phyloP scores from a whole-genome alignment of 1,284 basidiomycete species.

The Limonomyces culmigenus region DNA sequence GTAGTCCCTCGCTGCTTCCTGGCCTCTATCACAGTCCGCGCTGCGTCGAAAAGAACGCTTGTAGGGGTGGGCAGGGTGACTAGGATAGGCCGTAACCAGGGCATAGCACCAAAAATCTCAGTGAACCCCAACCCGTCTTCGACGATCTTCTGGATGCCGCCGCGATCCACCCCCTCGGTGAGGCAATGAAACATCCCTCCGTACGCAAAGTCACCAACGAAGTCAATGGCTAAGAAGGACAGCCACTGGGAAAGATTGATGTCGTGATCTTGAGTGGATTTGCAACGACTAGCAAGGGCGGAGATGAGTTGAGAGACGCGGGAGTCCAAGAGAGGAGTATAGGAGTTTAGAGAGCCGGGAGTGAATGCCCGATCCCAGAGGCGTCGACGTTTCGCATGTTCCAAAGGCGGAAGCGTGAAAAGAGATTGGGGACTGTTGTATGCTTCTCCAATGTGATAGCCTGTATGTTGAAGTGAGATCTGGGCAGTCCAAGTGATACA shows the following conservation, averaged over 20 bases:
- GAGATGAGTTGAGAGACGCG: conserved; percentile 4
- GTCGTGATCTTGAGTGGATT: too few species aligned
- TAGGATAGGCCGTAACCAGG: conserved; percentile 6
- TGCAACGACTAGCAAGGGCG: too few species aligned
- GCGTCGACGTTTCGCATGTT: conserved; percentile 12
- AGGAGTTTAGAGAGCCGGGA: conserved; percentile 6
- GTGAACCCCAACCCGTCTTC: conserved; percentile 1
- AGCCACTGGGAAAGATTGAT: conserved; percentile 7
- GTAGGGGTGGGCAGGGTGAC: conserved; percentile 1
- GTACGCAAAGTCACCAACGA: conserved; percentile 9
- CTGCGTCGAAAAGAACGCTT: too few species aligned
- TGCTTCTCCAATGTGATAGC: neutral
- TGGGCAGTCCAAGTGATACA: too few species aligned
- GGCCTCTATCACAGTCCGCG: neutral
- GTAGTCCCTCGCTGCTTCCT: neutral
- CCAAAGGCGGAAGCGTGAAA: conserved; percentile 5
- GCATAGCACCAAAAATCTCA: conserved; percentile 5
- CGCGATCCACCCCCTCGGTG: conserved; percentile 4
- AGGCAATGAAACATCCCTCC: conserved; percentile 7
- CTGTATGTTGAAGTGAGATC: conserved; percentile 6
- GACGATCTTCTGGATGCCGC: conserved; percentile 3
- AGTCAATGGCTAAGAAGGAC: conserved; percentile 9
- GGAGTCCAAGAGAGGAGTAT: conserved; percentile 4
- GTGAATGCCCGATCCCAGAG: conserved; percentile 9
- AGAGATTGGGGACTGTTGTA: neutral